phyloP scores from a whole-genome alignment of 2,329 filamentous ascomycete species.

The Fusarium goolgardi region DNA sequence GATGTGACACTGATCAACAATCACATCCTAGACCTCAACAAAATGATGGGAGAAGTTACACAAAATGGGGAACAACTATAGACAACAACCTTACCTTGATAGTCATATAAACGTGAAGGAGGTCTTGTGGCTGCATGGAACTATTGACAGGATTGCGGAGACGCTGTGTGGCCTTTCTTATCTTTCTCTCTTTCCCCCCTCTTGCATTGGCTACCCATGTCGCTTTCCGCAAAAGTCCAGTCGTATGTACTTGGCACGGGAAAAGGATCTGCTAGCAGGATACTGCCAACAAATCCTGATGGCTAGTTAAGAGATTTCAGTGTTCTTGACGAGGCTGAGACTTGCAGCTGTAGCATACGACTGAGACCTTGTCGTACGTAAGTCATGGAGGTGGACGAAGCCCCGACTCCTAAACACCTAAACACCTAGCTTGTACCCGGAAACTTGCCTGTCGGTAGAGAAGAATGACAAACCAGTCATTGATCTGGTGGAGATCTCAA shows the following conservation, averaged over 20 bases:
- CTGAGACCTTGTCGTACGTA: not conserved
- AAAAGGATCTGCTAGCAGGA: not conserved
- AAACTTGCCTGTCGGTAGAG: no score
- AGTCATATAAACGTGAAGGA: not conserved
- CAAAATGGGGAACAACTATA: not conserved
- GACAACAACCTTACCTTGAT: not conserved
- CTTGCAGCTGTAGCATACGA: not conserved
- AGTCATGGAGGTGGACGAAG: not conserved
- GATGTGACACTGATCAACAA: not conserved
- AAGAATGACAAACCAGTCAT: not conserved
- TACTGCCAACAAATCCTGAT: not conserved
- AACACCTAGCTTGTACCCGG: no score
- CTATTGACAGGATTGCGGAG: not conserved
- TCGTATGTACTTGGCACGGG: not conserved
- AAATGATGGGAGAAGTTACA: not conserved
- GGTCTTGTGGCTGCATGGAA: not conserved
- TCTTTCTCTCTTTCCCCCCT: not conserved
- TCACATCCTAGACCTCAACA: not conserved
- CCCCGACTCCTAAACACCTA: not conserved
- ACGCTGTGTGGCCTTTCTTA: not conserved
- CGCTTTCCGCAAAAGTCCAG: not conserved
- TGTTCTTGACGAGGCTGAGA: not conserved
- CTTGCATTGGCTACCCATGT: not conserved
- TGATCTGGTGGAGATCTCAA: no score
- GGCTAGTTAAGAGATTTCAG: not conserved